These are phyloP conservation scores for Ilex aquifolium DNA, from an alignment of 257 asterid genomes.

Conservation along the genomic window DNA sequence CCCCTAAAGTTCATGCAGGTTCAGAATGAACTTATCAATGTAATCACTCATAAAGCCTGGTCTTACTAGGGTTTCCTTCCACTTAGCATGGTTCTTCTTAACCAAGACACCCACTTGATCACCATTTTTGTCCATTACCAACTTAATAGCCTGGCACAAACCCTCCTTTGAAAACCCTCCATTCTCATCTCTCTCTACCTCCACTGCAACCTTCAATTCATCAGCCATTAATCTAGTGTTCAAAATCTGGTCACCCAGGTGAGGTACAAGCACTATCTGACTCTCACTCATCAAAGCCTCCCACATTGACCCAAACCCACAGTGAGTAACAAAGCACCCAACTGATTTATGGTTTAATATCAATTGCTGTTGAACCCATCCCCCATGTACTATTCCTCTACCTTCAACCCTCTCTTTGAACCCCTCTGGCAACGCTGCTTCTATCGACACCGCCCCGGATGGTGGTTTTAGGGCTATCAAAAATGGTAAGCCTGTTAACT, in stretches of 20 bases:
- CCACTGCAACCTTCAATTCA: slow-evolving; percentile 72
- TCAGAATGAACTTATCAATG: slow-evolving; percentile 40
- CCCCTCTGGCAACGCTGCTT: slow-evolving; percentile 76
- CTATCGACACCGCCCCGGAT: slow-evolving; percentile 36
- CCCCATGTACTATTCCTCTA: slow-evolving; percentile 52
- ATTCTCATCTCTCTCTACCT: slow-evolving; percentile 62
- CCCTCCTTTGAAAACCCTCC: slow-evolving; percentile 64
- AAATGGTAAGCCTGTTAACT: slow-evolving; percentile 66
- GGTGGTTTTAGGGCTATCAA: slow-evolving; percentile 57
- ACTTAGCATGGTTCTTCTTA: slow-evolving; percentile 33
- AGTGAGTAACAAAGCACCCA: slow-evolving; percentile 85
- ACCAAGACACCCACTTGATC: slow-evolving; percentile 40
- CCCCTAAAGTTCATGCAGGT: slow-evolving; percentile 34
- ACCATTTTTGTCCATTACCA: slow-evolving; percentile 53
- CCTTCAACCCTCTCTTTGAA: slow-evolving; percentile 52
- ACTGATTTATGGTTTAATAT: slow-evolving; percentile 62
- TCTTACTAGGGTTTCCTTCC: slow-evolving; percentile 37
- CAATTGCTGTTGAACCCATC: slow-evolving; percentile 71
- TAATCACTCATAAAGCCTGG: slow-evolving; percentile 42
- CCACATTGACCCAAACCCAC: slow-evolving; percentile 94
- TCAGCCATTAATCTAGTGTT: slow-evolving; percentile 59
- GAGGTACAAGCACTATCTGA: slow-evolving; percentile 65
- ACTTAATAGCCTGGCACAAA: slow-evolving; percentile 40
- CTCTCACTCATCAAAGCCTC: slow-evolving; percentile 63
- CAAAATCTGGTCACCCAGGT: slow-evolving; percentile 61